These are phyloP conservation scores for Ilex paraguariensis DNA, from an alignment of 305 asterid genomes.

Conservation along the genomic window DNA sequence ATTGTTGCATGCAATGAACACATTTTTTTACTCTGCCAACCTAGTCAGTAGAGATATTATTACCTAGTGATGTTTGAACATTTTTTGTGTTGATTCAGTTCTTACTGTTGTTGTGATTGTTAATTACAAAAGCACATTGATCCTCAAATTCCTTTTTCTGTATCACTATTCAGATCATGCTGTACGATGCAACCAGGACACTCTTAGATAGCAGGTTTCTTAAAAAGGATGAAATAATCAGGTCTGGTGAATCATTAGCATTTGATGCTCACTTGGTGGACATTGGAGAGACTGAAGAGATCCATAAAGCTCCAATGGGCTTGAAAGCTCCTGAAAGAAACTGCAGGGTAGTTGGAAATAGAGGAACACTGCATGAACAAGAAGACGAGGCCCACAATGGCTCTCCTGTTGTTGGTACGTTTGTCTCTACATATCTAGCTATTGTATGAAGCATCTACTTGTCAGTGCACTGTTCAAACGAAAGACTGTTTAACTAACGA, in stretches of 20 bases:
- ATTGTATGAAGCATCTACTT: no score
- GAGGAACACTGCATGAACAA: no score
- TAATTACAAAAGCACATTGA: not conserved
- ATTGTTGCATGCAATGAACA: not conserved
- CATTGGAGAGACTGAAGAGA: conserved; percentile 53
- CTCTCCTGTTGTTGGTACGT: not conserved
- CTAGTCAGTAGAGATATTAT: no score
- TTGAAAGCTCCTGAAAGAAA: not conserved
- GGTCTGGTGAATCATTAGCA: conserved; percentile 53
- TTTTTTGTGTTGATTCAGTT: not conserved
- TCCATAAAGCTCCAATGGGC: conserved; percentile 29
- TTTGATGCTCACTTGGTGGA: conserved; percentile 71
- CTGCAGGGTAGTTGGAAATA: no score
- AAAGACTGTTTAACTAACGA: no score
- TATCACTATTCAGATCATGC: conserved; percentile 43
- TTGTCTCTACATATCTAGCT: not conserved
- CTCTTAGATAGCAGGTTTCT: conserved; percentile 62
- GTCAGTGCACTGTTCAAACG: no score
- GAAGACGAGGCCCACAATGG: not conserved
- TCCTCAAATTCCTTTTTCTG: not conserved
- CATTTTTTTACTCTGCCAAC: not conserved
- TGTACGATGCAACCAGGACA: conserved; percentile 58
- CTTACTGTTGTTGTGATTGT: no score
- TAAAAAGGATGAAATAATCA: conserved; percentile 53
- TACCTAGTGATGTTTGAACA: not conserved